Percentiles rank a stretch among this genome's conserved stretches.
Evolutionary conservation across 352 stramenopile species (phyloP).

Genomic region (Phytophthora colocasiae): DNA sequence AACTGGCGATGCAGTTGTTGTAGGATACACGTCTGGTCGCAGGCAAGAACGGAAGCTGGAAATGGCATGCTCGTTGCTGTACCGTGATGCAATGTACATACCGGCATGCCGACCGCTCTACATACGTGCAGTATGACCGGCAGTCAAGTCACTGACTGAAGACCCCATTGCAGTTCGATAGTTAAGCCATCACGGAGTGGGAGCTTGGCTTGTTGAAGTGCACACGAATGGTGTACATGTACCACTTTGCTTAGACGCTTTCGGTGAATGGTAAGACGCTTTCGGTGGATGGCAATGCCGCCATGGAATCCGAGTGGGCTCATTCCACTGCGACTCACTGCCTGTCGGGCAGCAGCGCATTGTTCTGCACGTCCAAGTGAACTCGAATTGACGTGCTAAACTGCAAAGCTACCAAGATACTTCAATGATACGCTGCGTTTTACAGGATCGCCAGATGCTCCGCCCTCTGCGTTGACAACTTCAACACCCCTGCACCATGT

Average conservation of each 20-base stretch:
- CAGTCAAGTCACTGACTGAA: too few species aligned
- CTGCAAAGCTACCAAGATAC: slow-evolving; percentile 27
- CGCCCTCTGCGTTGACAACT: slow-evolving; percentile 16
- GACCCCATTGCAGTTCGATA: background rate
- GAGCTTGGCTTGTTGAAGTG: slow-evolving; percentile 14
- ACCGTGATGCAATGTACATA: too few species aligned
- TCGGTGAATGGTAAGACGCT: background rate
- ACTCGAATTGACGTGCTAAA: slow-evolving; percentile 6
- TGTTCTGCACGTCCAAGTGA: background rate
- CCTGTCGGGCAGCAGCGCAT: too few species aligned
- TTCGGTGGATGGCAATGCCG: background rate
- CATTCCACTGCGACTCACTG: too few species aligned
- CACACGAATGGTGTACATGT: background rate
- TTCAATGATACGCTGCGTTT: slow-evolving; percentile 32
- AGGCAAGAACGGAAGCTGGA: background rate
- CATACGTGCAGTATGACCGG: too few species aligned
- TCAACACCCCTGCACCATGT: slow-evolving; percentile 11
- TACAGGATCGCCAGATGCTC: slow-evolving; percentile 7
- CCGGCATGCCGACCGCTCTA: too few species aligned
- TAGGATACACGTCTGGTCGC: background rate
- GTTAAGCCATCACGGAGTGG: slow-evolving; percentile 16
- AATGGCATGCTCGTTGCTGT: too few species aligned
- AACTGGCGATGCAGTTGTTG: too few species aligned
- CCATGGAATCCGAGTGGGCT: too few species aligned
- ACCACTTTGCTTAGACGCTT: background rate